A percentile compares a stretch with the other conserved stretches of the same genome.
These are phyloP conservation scores for Fraxinus greggii DNA, from an alignment of 305 asterid species.

Conservation along the genomic window DNA sequence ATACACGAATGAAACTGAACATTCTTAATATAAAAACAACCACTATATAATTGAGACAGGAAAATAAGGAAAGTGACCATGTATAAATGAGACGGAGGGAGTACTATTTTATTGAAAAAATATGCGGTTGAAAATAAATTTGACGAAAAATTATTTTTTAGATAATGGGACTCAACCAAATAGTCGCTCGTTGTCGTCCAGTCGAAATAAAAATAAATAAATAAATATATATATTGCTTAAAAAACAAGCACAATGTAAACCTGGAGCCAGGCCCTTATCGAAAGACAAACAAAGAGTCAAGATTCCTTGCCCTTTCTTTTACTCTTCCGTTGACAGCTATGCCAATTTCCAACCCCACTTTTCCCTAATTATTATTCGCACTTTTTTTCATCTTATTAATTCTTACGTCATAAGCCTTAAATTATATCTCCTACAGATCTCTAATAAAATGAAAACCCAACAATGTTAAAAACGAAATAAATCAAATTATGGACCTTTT, in stretches of 20 bases:
- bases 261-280: conserved; percentile 28
- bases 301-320: conserved; percentile 46
- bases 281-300: conserved; percentile 34
- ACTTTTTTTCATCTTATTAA: not conserved
- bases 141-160: too few relatives aligned
- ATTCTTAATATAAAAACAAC: too few relatives aligned
- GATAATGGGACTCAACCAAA: too few relatives aligned
- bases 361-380: not conserved
- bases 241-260: conserved; percentile 25
- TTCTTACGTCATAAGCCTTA: not conserved
- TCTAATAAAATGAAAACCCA: not conserved
- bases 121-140: too few relatives aligned
- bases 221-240: conserved; percentile 16
- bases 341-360: conserved; percentile 28
- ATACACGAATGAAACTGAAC: too few relatives aligned
- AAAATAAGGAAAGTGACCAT: too few relatives aligned
- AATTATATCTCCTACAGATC: not conserved
- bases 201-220: too few relatives aligned
- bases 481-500: not conserved
- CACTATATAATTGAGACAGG: too few relatives aligned
- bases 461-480: not conserved
- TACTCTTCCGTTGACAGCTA: conserved; percentile 45
- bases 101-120: too few relatives aligned
- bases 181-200: not conserved
- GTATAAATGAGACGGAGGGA: too few relatives aligned